phyloP scores from a whole-genome alignment of 176 grass and related monocot genomes.

The Elaeis guineensis region DNA sequence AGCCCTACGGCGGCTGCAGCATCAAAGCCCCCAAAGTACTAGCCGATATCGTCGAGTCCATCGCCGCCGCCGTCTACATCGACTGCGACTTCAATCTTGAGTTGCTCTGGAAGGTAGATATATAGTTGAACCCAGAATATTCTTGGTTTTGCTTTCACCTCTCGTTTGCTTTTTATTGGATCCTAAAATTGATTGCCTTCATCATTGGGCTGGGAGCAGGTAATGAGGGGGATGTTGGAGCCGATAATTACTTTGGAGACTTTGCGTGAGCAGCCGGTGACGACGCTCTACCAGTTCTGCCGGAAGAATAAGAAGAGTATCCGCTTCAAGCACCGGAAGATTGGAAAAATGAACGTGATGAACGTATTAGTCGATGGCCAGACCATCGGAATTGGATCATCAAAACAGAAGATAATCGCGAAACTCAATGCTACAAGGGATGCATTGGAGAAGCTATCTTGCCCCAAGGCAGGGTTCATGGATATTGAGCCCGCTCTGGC shows the following conservation, averaged over 20 bases:
- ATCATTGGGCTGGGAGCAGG: too few relatives aligned
- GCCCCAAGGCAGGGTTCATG: not conserved
- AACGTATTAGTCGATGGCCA: slow-evolving; percentile 45
- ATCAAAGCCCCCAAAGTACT: slow-evolving; percentile 66
- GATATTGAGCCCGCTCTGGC: slow-evolving; percentile 8
- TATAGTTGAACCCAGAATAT: too few relatives aligned
- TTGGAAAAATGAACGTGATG: slow-evolving; percentile 29
- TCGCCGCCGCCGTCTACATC: slow-evolving; percentile 58
- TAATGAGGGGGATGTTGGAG: slow-evolving; percentile 48
- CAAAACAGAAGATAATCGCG: slow-evolving; percentile 62
- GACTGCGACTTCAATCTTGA: slow-evolving; percentile 70
- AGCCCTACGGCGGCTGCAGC: slow-evolving; percentile 36
- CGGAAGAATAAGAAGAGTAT: slow-evolving; percentile 54
- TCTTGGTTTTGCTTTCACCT: too few relatives aligned
- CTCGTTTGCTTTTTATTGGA: not conserved
- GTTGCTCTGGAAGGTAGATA: slow-evolving; percentile 57
- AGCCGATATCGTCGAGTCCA: slow-evolving; percentile 70
- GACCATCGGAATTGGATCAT: slow-evolving; percentile 53
- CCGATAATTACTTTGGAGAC: slow-evolving; percentile 69
- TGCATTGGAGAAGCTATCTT: slow-evolving; percentile 46
- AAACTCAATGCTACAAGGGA: slow-evolving; percentile 77
- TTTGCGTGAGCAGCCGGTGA: slow-evolving; percentile 66
- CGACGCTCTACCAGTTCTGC: slow-evolving; percentile 50
- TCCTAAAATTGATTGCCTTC: too few relatives aligned
- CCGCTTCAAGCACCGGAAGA: slow-evolving; percentile 49